These are phyloP conservation scores for Salmacisia buchloeana DNA, from an alignment of 1,284 basidiomycete genomes.

Conservation along the genomic window DNA sequence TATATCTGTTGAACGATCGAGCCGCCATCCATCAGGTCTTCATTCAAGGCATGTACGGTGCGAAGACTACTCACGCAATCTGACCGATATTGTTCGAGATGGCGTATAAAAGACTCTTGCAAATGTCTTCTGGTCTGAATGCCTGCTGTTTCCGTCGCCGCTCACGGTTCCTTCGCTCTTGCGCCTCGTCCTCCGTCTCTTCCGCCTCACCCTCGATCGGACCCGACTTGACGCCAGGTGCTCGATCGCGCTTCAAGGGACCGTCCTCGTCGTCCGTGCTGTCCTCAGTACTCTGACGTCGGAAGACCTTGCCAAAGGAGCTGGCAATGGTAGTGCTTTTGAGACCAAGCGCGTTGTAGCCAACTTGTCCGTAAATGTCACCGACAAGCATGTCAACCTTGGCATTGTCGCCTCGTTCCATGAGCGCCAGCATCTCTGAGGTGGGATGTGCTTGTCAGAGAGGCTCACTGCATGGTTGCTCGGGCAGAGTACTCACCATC, in stretches of 20 bases:
- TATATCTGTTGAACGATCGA: constrained; percentile 62
- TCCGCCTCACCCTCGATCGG: background rate
- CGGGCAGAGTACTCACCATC: constrained; percentile 65
- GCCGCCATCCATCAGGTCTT: background rate
- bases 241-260: background rate
- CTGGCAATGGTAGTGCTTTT: constrained; percentile 97
- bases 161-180: constrained; percentile 56
- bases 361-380: constrained; percentile 95
- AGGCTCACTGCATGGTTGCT: background rate
- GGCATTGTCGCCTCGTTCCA: constrained; percentile 87
- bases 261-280: constrained; percentile 8
- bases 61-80: constrained; percentile 64
- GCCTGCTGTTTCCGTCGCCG: constrained; percentile 6
- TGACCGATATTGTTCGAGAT: constrained; percentile 99
- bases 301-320: constrained; percentile 97
- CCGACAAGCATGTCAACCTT: constrained; percentile 98
- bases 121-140: constrained; percentile 90
- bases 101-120: constrained; percentile 79
- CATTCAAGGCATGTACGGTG: no score
- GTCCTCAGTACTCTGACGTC: constrained; percentile 58
- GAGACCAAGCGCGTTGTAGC: constrained; percentile 62
- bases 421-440: constrained; percentile 88
- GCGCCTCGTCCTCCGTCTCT: background rate
- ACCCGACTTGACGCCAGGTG: constrained; percentile 1
- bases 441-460: background rate